Evolutionary conservation across 495 filamentous ascomycete species (phyloP).

Genomic region (Neurospora sp.): DNA sequence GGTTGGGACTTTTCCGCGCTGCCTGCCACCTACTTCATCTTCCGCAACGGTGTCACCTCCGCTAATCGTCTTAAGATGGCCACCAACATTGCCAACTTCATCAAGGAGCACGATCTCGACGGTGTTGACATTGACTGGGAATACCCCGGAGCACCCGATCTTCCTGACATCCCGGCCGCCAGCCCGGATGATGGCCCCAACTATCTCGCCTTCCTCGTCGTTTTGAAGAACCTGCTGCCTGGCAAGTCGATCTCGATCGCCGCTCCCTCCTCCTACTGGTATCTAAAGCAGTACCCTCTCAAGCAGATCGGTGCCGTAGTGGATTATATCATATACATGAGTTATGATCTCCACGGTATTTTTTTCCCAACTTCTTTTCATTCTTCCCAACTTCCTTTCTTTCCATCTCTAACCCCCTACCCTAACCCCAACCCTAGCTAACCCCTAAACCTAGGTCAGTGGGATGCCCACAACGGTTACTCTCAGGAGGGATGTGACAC

Average conservation of each 20-base stretch:
- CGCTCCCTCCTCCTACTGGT: constrained; percentile 8
- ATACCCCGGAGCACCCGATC: constrained; percentile 24
- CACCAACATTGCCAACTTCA: constrained; percentile 15
- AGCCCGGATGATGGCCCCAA: constrained; percentile 6
- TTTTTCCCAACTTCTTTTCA: too few relatives aligned
- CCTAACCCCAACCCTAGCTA: too few relatives aligned
- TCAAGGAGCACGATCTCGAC: constrained; percentile 17
- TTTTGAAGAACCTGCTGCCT: constrained; percentile 3
- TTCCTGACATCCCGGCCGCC: constrained; percentile 13
- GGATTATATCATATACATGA: too few relatives aligned
- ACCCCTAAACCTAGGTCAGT: not conserved
- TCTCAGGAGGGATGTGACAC: constrained; percentile 18
- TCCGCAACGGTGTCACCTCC: constrained; percentile 11
- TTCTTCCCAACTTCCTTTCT: too few relatives aligned
- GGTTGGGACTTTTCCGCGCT: constrained; percentile 20
- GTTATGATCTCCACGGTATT: too few relatives aligned
- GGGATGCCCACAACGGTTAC: constrained; percentile 6
- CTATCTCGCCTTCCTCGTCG: constrained; percentile 8
- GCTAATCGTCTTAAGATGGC: constrained; percentile 10
- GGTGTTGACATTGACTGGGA: constrained; percentile 25
- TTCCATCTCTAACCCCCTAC: too few relatives aligned
- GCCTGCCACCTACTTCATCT: constrained; percentile 12
- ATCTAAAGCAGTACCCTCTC: constrained; percentile 11
- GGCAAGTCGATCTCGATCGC: constrained; percentile 19
- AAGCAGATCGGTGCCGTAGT: constrained; percentile 6